These are phyloP conservation scores for Lasiosphaeria miniovina DNA, from an alignment of 495 filamentous ascomycete genomes.

Conservation along the genomic window DNA sequence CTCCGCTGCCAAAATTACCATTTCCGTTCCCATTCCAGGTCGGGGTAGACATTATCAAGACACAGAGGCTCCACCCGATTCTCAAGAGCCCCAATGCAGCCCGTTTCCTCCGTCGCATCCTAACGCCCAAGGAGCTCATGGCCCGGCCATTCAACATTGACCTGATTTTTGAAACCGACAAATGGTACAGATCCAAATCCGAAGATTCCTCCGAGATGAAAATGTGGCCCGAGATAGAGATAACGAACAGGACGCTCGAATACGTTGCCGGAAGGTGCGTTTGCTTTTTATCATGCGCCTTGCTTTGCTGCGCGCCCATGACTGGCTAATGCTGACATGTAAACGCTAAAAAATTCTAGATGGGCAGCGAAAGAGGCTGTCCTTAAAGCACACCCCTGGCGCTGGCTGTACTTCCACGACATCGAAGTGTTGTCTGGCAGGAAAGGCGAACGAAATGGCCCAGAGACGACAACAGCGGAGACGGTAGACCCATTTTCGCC, in stretches of 20 bases:
- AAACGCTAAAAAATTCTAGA: slow-evolving; percentile 21
- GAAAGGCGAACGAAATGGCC: neutral
- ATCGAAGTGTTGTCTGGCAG: slow-evolving; percentile 36
- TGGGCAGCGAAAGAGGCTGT: slow-evolving; percentile 65
- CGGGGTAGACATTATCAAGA: too few species aligned
- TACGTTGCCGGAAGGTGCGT: slow-evolving; percentile 54
- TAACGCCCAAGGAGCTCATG: slow-evolving; percentile 37
- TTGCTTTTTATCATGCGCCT: slow-evolving; percentile 1
- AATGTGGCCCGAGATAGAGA: too few species aligned
- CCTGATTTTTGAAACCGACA: too few species aligned
- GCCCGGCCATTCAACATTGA: neutral
- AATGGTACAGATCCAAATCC: too few species aligned
- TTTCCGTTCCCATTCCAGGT: too few species aligned
- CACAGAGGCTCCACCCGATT: too few species aligned
- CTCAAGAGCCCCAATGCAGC: neutral
- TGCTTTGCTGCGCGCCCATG: neutral
- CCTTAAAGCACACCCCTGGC: slow-evolving; percentile 55
- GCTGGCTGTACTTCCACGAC: slow-evolving; percentile 43
- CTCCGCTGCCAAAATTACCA: too few species aligned
- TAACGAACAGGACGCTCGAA: neutral
- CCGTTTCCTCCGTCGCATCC: slow-evolving; percentile 41
- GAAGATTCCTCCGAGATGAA: too few species aligned
- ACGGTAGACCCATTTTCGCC: neutral
- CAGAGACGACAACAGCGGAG: neutral
- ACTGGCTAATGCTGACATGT: neutral